Evolutionary conservation across 106 monocot genomes (phyloP), one percentile per base, ranked within the genome.

Genomic region (Dactylorhiza incarnata): DNA sequence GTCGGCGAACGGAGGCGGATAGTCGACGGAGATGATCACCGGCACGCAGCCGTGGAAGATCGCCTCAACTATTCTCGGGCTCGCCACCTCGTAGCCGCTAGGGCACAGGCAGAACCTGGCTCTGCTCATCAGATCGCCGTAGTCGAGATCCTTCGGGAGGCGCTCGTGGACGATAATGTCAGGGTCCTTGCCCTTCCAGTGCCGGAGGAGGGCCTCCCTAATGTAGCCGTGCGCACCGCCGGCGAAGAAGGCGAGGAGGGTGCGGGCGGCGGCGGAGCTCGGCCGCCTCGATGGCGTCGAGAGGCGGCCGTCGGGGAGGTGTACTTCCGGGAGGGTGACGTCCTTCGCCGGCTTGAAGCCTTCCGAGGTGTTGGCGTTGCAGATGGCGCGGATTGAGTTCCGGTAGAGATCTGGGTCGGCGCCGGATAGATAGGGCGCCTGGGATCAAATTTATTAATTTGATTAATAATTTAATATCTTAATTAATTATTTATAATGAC

Each of bases 331-430:
- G 12, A 95, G 74, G 0, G 87, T 83, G 17, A 83, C 95, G 63
- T 91, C 95, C 58, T 81, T 87, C 0, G 13, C 23, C 13, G 78
- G 95, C 7, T 53, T 73, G 85, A 95, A 95, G 0, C 89, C 95
- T 72, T 95, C 95, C 2, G 95, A 91, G 9, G 89, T 89, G 84
- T 95, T 95, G 10, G 95, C 91, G 46, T 95, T 95, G 84, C 95
- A 95, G 44, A 95, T 82, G 5, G 81, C 87, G 0, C 95, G 77
- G 48, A 94, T 94, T 3, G 89, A 82, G 78, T 89, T 89, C 43
- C 69, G 48, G 72, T 82, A 85, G 15, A 86, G 83, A 43, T 84
- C 74, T 0, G 76, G 66, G 44, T 84, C 79, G 5, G 77, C 85
- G 0, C 49, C 45, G 0, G 79, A 73, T 6, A 79, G 46, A 29